A percentile compares a stretch with the other conserved stretches of the same genome.
These are phyloP conservation scores for Penicillium sp. DNA, from an alignment of 2,329 filamentous ascomycete genomes.

Conservation along the genomic window DNA sequence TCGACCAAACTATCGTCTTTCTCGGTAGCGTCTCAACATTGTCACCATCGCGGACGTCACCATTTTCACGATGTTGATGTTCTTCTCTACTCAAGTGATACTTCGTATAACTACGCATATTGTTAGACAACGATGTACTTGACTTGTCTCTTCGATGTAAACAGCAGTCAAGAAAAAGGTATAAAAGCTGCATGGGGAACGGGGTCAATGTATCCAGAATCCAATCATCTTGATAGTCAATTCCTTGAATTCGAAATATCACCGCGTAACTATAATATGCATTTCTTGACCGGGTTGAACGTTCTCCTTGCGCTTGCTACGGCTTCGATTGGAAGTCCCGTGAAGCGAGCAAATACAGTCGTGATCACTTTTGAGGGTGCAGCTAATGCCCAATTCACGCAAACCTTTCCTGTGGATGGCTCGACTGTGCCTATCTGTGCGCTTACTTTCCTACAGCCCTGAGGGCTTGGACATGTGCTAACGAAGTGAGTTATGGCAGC, in stretches of 20 bases:
- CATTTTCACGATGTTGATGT: neutral
- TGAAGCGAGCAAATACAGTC: neutral
- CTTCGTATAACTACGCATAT: neutral
- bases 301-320: neutral
- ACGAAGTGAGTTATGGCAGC: neutral
- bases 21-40: neutral
- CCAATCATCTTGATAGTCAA: neutral
- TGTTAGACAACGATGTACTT: neutral
- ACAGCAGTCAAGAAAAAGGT: neutral
- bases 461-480: neutral
- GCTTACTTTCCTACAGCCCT: neutral
- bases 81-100: neutral
- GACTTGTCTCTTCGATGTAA: neutral
- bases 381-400: constrained; percentile 17
- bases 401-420: constrained; percentile 18
- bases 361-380: constrained; percentile 20
- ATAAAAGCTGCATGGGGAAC: neutral
- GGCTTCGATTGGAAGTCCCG: neutral
- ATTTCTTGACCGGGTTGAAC: neutral
- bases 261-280: neutral
- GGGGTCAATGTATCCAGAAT: neutral
- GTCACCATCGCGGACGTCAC: neutral
- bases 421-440: constrained; percentile 14
- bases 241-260: neutral
- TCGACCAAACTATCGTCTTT: no score